Evolutionary conservation across 768 basidiomycete species (phyloP), one percentile per base, ranked within the genome.

Genomic region (Russula lepida): DNA sequence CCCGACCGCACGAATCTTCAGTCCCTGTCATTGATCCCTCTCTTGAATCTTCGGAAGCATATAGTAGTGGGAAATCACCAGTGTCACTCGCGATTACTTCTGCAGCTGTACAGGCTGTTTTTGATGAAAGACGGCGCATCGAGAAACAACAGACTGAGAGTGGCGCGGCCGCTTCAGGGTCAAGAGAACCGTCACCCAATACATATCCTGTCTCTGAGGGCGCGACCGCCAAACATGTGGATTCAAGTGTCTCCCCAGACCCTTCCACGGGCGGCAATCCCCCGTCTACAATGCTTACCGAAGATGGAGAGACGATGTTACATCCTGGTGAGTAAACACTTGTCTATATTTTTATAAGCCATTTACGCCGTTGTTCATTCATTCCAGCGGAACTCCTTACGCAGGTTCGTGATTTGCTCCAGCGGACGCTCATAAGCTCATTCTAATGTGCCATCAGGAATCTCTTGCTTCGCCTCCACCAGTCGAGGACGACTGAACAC

Each of bases 391-490:
- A 85, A 64, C 73, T 85, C 56, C 74, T 85, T 70, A 85, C 84
- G 28, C 84, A 85, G 80, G 83, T 81, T 69, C 71, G 72, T 44
- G 43, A 49, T 49, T 56, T 56, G 50, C 56, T 60, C 56, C 44
- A 62, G 64, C 35, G 35, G 47, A 32, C 56, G 50, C 35, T 57
- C 54, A 28, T n/a, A 54, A 49, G 58, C 60, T 56, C 51, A 67
- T 54, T 11, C 39, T 57, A 68, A 60, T 27, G 56, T 59, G 63
- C 55, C 67, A 59, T 58, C 54, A 84, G 82, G 83, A 84, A 72
- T 84, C 83, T n/a, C 75, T 84, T 37, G 83, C 83, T 56, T 84
- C 83, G n/a, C 82, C 84, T n/a, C 81, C 83, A n/a, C 80, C 82
- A 28, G 78, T 76, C 69, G 79, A 70, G 78, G 58, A 37, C 21